Base-by-base conservation (phyloP, 1,284 basidiomycete species). In the Austroboletus niveus region DNA sequence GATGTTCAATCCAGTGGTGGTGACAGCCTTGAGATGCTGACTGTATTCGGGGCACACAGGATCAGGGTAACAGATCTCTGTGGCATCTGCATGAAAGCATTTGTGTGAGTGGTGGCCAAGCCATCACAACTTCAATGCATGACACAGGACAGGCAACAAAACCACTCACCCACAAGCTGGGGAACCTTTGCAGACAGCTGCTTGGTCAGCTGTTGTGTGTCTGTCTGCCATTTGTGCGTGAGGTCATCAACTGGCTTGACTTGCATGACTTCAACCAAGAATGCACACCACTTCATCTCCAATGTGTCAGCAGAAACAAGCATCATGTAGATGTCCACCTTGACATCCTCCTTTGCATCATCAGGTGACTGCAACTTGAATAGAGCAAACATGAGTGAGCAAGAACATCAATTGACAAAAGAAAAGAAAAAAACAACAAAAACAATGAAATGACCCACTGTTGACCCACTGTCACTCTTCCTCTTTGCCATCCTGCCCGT, bases 151-250 rank as follows among this genome's bases (percentile, higher is more conserved):
- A 24, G 22, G 22, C n/a, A n/a, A n/a, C n/a, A n/a, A n/a, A n/a
- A n/a, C n/a, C n/a, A n/a, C 51, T 4, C 20, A 45, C 51, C 51
- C 51, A 41, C 2, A 3, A 56, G 14, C 36, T 47, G n/a, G 15
- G 47, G 42, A 34, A 20, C 44, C 42, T 22, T 24, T 5, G 3
- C 1, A 1, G 40, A 35, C 42, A 49, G 30, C 29, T n/a, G n/a
- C 44, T 49, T n/a, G 1, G 51, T 30, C 45, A 56, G 52, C 46
- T 32, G 43, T 30, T 56, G 40, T 0, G 22, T 48, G 45, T 51
- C 39, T 8, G 17, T n/a, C 45, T 42, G 11, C 48, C 51, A 24
- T 24, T 24, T 22, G 4, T 24, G 8, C n/a, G n/a, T 3, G 20
- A n/a, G 47, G 24, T 24, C 22, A 24, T 24, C 22, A 24, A 24